Evolutionary conservation across 31 red algal genomes (phyloP).

Genomic region (Endocladia muricata): DNA sequence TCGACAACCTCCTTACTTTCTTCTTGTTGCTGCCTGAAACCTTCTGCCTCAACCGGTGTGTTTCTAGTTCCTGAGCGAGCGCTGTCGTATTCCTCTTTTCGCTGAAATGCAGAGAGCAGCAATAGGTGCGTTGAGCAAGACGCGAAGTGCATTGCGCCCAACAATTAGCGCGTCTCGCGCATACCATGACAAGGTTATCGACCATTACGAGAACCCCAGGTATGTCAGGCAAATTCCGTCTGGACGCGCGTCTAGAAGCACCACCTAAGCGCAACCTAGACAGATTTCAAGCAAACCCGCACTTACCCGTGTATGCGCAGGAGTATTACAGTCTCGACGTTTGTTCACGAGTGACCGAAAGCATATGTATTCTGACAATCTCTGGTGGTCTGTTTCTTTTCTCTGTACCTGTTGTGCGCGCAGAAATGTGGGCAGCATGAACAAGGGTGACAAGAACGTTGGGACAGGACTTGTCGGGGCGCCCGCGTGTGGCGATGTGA

Average conservation of each 20-base stretch:
- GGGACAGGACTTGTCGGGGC: conserved; percentile 93
- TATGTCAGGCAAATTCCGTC: conserved; percentile 18
- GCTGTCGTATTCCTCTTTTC: background rate
- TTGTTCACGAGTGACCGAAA: background rate
- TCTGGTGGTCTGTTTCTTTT: no score
- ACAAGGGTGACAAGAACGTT: conserved; percentile 72
- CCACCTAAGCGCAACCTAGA: background rate
- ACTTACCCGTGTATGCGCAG: background rate
- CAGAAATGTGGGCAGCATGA: conserved; percentile 85
- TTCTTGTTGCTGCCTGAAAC: no score
- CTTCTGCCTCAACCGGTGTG: no score
- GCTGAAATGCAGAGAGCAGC: background rate
- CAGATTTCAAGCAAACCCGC: background rate
- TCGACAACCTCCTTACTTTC: no score
- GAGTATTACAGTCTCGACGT: background rate
- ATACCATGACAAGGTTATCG: conserved; percentile 92
- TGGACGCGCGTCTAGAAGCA: background rate
- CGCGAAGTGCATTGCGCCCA: background rate
- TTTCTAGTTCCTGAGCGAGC: no score
- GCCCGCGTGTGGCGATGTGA: conserved; percentile 97
- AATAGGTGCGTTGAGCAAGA: background rate
- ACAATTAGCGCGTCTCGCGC: background rate
- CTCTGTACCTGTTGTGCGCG: background rate
- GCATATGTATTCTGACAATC: background rate
- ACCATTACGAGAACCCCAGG: conserved; percentile 98